These are phyloP conservation scores for Pseudogymnoascus sp. DNA, from an alignment of 2,329 filamentous ascomycete genomes.

Conservation along the genomic window DNA sequence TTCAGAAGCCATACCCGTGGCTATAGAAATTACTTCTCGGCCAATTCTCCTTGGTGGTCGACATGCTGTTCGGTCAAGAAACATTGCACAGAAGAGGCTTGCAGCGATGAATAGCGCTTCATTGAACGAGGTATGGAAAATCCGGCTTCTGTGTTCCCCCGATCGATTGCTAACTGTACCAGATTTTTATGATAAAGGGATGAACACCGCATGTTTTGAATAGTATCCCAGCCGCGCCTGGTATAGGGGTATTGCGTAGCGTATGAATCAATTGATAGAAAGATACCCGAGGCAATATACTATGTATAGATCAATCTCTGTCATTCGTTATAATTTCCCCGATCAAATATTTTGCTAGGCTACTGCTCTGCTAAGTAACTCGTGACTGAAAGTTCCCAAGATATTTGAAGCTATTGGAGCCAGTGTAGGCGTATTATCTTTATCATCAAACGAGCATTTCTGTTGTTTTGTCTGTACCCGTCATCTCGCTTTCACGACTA, in stretches of 20 bases:
- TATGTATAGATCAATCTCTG: not conserved
- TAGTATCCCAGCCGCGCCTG: not conserved
- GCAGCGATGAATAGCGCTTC: conserved; percentile 74
- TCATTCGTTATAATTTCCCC: not conserved
- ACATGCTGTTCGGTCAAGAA: conserved; percentile 67
- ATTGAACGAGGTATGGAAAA: conserved; percentile 65
- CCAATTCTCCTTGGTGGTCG: conserved; percentile 46
- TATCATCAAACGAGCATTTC: not conserved
- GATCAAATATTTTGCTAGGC: not conserved
- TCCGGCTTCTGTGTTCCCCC: conserved; percentile 8
- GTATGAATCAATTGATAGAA: not conserved
- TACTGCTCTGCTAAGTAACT: not conserved
- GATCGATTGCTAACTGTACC: conserved; percentile 16
- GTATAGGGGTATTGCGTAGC: not conserved
- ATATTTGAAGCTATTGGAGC: not conserved
- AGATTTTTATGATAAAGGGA: conserved; percentile 63
- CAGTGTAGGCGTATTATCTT: not conserved
- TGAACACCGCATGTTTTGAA: not conserved
- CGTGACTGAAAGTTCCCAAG: not conserved
- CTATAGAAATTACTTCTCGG: conserved; percentile 36
- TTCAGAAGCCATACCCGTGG: conserved; percentile 27
- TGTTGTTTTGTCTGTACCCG: not conserved
- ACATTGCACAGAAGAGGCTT: conserved; percentile 81
- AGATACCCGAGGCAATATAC: conserved; percentile 6
- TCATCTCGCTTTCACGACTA: not conserved